Evolutionary conservation across 768 basidiomycete species (phyloP), one percentile per base, ranked within the genome.

Genomic region (Leccinum arenicola): DNA sequence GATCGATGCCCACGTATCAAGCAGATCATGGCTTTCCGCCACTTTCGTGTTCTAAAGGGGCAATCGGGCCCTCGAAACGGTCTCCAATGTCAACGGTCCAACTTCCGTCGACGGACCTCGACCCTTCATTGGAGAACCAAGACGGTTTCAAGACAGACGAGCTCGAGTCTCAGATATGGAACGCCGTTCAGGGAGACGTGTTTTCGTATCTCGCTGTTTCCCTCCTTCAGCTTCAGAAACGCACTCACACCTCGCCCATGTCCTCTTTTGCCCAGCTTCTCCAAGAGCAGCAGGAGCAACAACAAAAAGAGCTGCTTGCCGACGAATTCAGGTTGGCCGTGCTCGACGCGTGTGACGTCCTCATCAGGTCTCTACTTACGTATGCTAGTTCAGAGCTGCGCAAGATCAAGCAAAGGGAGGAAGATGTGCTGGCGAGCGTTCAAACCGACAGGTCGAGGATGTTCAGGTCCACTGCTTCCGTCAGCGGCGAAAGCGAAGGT

Each of bases 121-220:
- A 91, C 64, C 75, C 84, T 2, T 78, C 80, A 4, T 72, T 94
- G 38, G 87, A 90, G 64, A 79, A 83, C 64, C 77, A 79, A 31
- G 78, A 77, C 6, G 90, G 86, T 2, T 88, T 87, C 73, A 85
- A 80, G 61, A 86, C 90, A 2, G 89, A 92, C 54, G 86, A 89
- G 55, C 80, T 95, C 45, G 93, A 95, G 71, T 83, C 81, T 2
- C 86, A 91, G 60, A 84, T 94, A 21, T 89, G 87, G 85, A 84
- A 84, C 64, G 91, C 91, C 3, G 87, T 96, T 1, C 88, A 93
- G 70, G 87, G 87, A 1, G 90, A 92, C 65, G 84, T 86, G 3
- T 94, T 96, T 71, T 78, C 78, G 0, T 94, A 87, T 69, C 82
- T 94, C 31, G 78, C 84, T 1, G 67, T 77, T n/a, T 76, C 27